A percentile compares a stretch with the other conserved stretches of the same genome.
These are phyloP conservation scores for Phytophthora brassicae DNA, from an alignment of 352 stramenopile species.

Conservation along the genomic window DNA sequence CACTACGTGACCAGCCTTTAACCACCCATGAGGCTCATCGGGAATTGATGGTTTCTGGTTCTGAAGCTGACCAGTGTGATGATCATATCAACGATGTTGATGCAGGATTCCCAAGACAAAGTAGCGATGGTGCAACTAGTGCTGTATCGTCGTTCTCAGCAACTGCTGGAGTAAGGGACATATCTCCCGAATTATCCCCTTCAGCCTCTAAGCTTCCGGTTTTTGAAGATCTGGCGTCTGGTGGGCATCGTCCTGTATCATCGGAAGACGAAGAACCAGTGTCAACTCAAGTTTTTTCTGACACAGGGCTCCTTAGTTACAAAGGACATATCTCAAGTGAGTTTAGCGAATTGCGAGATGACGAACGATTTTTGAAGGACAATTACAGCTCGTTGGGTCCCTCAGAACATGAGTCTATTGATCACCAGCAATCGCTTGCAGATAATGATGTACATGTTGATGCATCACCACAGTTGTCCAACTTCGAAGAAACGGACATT, in stretches of 20 bases:
- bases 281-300: neutral
- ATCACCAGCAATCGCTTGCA: neutral
- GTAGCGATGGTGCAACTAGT: too few species aligned
- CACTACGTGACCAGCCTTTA: neutral
- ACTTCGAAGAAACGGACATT: neutral
- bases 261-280: neutral
- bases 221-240: neutral
- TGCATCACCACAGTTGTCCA: too few species aligned
- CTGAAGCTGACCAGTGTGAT: slow-evolving; percentile 1
- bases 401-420: neutral
- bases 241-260: neutral
- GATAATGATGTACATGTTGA: neutral
- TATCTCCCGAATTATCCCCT: too few species aligned
- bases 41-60: neutral
- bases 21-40: neutral
- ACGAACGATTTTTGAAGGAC: neutral
- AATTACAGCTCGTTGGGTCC: neutral
- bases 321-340: neutral
- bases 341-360: neutral
- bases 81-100: slow-evolving; percentile 2
- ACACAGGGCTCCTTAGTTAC: neutral
- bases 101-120: neutral
- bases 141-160: too few species aligned
- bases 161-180: too few species aligned
- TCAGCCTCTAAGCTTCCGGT: too few species aligned